These are phyloP conservation scores for Geum urbanum DNA, from an alignment of 306 rosid species.

Conservation along the genomic window DNA sequence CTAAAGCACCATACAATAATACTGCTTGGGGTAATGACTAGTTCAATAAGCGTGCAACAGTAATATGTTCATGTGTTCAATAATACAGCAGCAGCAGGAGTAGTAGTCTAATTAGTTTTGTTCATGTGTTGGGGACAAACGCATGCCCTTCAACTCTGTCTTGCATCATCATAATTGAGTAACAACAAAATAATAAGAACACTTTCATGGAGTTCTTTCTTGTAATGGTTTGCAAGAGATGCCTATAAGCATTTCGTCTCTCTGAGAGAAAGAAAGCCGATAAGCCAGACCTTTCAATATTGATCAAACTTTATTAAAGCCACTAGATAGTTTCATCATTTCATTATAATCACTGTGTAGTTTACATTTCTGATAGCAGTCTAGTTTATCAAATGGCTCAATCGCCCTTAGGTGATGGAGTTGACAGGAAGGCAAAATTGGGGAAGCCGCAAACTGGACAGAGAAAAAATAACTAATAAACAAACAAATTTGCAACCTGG, in stretches of 20 bases:
- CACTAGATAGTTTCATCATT: background rate
- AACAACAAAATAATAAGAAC: background rate
- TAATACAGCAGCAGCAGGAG: too few relatives aligned
- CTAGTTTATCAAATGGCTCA: background rate
- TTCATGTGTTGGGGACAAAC: slow-evolving; percentile 11
- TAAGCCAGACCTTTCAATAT: too few relatives aligned
- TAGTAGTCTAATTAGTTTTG: background rate
- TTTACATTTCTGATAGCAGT: background rate
- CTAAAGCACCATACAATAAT: background rate
- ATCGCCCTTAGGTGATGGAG: background rate
- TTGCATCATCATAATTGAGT: slow-evolving; percentile 8
- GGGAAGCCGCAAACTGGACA: slow-evolving; percentile 9
- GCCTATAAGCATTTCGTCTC: too few relatives aligned
- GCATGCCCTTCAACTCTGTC: slow-evolving; percentile 30
- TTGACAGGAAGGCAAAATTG: background rate
- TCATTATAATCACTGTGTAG: background rate
- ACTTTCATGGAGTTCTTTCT: too few relatives aligned
- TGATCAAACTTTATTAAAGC: too few relatives aligned
- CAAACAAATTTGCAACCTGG: background rate
- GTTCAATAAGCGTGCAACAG: background rate
- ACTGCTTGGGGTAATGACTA: background rate
- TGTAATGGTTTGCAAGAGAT: too few relatives aligned
- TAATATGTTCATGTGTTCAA: too few relatives aligned
- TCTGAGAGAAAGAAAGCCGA: too few relatives aligned
- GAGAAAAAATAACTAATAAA: background rate